A percentile compares a stretch with the other conserved stretches of the same genome.
phyloP scores from a whole-genome alignment of 2,329 filamentous ascomycete genomes.

The Escovopsis sp. region DNA sequence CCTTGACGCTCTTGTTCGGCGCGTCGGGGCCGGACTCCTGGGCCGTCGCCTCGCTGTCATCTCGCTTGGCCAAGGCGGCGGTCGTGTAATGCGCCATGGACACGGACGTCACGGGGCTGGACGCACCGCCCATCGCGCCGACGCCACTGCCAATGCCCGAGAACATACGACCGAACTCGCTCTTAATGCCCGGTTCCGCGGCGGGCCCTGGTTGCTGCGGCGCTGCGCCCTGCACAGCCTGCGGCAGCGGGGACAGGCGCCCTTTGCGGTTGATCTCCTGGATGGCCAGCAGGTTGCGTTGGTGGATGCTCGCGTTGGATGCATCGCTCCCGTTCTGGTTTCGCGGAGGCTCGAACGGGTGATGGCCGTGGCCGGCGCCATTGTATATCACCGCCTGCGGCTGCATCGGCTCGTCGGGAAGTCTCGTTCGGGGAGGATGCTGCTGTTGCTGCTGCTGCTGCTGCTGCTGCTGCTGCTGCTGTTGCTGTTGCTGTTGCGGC shows the following conservation, averaged over 20 bases:
- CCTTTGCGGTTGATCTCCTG: slow-evolving; percentile 72
- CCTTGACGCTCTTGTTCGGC: slow-evolving; percentile 33
- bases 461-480: slow-evolving; percentile 13
- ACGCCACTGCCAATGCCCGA: slow-evolving; percentile 64
- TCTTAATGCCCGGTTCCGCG: slow-evolving; percentile 82
- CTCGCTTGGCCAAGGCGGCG: slow-evolving; percentile 32
- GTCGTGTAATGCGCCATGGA: slow-evolving; percentile 31
- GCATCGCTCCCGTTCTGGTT: slow-evolving; percentile 27
- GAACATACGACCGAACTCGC: slow-evolving; percentile 88
- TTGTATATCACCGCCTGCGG: slow-evolving; percentile 34
- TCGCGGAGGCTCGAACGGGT: slow-evolving; percentile 25
- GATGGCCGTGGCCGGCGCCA: slow-evolving; percentile 22
- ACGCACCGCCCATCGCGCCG: slow-evolving; percentile 29
- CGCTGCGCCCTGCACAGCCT: slow-evolving; percentile 87
- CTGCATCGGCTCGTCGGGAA: slow-evolving; percentile 34
- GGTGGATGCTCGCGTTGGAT: slow-evolving; percentile 37
- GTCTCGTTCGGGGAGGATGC: slow-evolving; percentile 25
- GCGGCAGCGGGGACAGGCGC: slow-evolving; percentile 73
- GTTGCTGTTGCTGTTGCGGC: slow-evolving; percentile 21
- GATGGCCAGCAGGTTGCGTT: slow-evolving; percentile 57
- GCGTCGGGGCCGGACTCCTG: slow-evolving; percentile 33
- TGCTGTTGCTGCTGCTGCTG: slow-evolving; percentile 21
- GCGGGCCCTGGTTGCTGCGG: slow-evolving; percentile 63
- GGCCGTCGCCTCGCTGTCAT: slow-evolving; percentile 31
- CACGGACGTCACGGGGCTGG: slow-evolving; percentile 33